Evolutionary conservation across 331 rosid species (phyloP).

Genomic region (Acacia pycnantha): DNA sequence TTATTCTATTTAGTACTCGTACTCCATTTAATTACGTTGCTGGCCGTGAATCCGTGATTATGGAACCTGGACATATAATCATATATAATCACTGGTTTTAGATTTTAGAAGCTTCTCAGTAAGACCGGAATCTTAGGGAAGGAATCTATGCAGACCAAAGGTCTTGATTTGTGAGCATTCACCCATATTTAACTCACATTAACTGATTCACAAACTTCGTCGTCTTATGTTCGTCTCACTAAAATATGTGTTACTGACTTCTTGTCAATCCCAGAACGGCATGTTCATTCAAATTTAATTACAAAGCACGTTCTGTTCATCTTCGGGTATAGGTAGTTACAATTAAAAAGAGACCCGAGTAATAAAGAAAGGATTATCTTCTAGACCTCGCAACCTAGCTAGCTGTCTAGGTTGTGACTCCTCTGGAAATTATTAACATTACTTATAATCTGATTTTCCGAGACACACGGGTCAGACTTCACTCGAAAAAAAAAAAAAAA

Average conservation of each 20-base stretch:
- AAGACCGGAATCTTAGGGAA: neutral
- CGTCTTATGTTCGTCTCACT: neutral
- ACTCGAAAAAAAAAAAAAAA: neutral
- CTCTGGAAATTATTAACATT: neutral
- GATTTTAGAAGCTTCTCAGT: slow-evolving; percentile 61
- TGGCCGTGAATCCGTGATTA: slow-evolving; percentile 23
- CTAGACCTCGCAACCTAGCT: neutral
- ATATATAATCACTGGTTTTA: slow-evolving; percentile 30
- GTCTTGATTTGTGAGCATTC: slow-evolving; percentile 18
- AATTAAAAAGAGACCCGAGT: neutral
- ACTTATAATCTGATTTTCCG: neutral
- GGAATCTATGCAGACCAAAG: neutral
- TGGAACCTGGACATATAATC: neutral
- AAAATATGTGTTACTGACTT: neutral
- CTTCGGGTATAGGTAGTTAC: neutral
- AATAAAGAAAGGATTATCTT: neutral
- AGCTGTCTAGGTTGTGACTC: neutral
- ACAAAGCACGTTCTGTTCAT: neutral
- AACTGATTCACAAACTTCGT: neutral
- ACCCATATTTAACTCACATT: neutral
- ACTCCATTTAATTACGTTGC: neutral
- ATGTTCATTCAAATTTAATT: neutral
- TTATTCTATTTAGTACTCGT: too few species aligned
- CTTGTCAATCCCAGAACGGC: neutral
- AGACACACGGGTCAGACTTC: neutral